phyloP scores from a whole-genome alignment of 1,284 basidiomycete species.

The Malassezia sympodialis region DNA sequence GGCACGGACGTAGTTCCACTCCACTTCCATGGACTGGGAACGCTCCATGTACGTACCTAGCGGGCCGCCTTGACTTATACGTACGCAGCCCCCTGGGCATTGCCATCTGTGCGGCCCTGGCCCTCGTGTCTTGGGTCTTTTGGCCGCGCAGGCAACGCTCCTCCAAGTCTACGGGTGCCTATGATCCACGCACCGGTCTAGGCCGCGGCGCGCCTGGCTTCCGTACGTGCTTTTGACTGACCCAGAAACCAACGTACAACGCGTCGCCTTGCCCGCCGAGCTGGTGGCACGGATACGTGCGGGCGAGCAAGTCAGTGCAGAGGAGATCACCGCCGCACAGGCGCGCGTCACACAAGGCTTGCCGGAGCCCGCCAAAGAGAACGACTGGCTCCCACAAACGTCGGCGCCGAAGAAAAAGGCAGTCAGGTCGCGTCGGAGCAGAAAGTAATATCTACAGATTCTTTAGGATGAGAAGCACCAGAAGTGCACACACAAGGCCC shows the following conservation, averaged over 20 bases:
- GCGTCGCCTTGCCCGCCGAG: conserved; percentile 25
- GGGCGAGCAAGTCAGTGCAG: conserved; percentile 28
- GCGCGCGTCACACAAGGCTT: conserved; percentile 10
- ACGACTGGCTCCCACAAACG: conserved; percentile 20
- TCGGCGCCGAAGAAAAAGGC: not conserved
- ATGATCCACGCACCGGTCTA: conserved; percentile 30
- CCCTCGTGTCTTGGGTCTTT: conserved; percentile 2
- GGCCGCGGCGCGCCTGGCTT: conserved; percentile 34
- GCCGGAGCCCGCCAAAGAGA: not conserved
- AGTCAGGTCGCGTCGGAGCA: not conserved
- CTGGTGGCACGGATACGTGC: conserved; percentile 29
- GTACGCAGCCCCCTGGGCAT: not conserved
- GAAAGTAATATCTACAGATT: conserved; percentile 11
- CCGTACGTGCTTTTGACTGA: conserved; percentile 12
- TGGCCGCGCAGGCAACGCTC: not conserved
- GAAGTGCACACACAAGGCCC: conserved; percentile 8
- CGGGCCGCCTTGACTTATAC: not conserved
- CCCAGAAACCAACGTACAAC: conserved; percentile 25
- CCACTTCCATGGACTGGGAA: not conserved
- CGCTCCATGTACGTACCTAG: not conserved
- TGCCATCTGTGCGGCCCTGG: not conserved
- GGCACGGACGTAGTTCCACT: not conserved
- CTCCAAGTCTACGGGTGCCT: conserved; percentile 6
- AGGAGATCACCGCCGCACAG: conserved; percentile 29
- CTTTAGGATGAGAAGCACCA: conserved; percentile 9